These are phyloP conservation scores for Catharanthus roseus DNA, from an alignment of 257 asterid genomes.

Conservation along the genomic window DNA sequence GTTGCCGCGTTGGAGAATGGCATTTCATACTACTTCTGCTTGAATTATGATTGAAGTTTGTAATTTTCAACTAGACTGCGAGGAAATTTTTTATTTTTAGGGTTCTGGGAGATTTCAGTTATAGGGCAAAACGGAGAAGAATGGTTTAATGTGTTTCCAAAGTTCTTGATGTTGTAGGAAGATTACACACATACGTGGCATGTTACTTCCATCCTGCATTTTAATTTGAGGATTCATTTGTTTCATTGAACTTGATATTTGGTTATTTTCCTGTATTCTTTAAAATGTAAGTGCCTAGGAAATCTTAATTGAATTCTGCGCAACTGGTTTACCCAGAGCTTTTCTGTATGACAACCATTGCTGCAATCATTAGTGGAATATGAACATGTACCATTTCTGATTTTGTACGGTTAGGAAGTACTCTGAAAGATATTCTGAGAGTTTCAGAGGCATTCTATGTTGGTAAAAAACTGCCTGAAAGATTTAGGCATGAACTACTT, in stretches of 20 bases:
- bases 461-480: not conserved
- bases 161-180: not conserved
- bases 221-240: not conserved
- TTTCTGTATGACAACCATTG: not conserved
- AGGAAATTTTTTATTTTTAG: not conserved
- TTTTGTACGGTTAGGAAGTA: not conserved
- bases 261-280: not conserved
- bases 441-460: not conserved
- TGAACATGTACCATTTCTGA: not conserved
- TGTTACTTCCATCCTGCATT: not conserved
- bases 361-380: not conserved
- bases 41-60: not conserved
- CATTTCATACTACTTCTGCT: not conserved
- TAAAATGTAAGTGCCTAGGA: not conserved
- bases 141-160: not conserved
- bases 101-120: constrained; percentile 1
- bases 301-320: not conserved
- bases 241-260: not conserved
- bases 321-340: not conserved
- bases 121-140: not conserved
- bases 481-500: not conserved
- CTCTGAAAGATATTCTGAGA: not conserved
- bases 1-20: not conserved
- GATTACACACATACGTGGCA: not conserved
- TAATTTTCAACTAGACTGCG: not conserved